Evolutionary conservation across 2,329 filamentous ascomycete genomes (phyloP), one percentile per base, ranked within the genome.

Genomic region (Colletotrichum costaricense): DNA sequence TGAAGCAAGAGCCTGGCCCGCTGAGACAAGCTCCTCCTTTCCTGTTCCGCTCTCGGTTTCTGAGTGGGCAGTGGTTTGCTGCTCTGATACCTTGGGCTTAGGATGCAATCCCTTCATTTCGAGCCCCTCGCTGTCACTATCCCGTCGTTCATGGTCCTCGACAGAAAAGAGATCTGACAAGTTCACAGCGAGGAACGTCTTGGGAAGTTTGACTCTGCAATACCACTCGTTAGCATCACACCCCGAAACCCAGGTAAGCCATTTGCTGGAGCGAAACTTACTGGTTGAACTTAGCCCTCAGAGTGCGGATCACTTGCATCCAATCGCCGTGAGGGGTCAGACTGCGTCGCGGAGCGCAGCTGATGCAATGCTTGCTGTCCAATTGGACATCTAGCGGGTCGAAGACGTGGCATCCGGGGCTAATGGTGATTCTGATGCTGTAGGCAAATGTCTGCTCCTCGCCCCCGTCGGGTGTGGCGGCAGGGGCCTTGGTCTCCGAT

Each of bases 351-450:
- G 95, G 95, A 7, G 96, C 95, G 81, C 94, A 97, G 54, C 96
- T 95, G 78, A 99, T 99, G 82, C 95, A 97, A 82, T 99, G 97
- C 78, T 97, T 94, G 78, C 94, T 97, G 82, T 99, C 97, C 33
- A 99, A 91, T 85, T 98, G 95, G 76, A 99, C 95, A 81, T 99
- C 96, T 33, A 99, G 88, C 5, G 97, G 97, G 82, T 98, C 97
- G 81, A 96, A 97, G 14, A 97, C 95, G 83, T 99, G 97, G 79
- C 96, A 98, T 12, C 97, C 97, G 2, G 97, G 97, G 76, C 93
- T 97, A 79, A 99, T 95, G 33, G 94, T 97, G 81, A 99, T 98
- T 73, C 96, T 93, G 81, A 99, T 99, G 79, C 93, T 97, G 84
- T 99, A 99, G 67, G 95, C 94, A 83, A 96, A 98, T 2, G 91